phyloP scores from a whole-genome alignment of 129 eudicot genomes.

The Flaveria robusta region DNA sequence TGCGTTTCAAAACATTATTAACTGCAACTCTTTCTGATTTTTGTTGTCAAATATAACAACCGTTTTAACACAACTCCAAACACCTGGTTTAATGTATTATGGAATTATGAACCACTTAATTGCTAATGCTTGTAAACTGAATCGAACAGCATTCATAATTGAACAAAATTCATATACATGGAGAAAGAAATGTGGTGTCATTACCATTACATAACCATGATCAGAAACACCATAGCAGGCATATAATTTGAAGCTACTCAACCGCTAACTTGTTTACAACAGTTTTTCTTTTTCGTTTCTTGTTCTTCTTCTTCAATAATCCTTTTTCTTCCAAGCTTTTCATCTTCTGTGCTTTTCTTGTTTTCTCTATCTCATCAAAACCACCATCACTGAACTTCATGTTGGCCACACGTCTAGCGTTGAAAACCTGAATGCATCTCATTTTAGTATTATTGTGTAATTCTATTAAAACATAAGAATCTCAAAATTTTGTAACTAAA shows the following conservation, averaged over 20 bases:
- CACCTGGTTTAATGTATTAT: not conserved
- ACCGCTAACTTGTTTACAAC: slow-evolving; percentile 4
- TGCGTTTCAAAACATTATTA: not conserved
- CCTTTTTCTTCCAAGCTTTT: slow-evolving; percentile 62
- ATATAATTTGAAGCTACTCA: slow-evolving; percentile 12
- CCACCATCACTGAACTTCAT: slow-evolving; percentile 82
- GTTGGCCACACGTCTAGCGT: slow-evolving; percentile 70
- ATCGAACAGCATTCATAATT: not conserved
- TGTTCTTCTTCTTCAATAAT: slow-evolving; percentile 43
- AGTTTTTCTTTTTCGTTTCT: slow-evolving; percentile 41
- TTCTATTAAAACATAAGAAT: no score
- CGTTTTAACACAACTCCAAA: not conserved
- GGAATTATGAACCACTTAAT: not conserved
- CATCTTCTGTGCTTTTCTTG: slow-evolving; percentile 64
- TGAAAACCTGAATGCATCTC: slow-evolving; percentile 50
- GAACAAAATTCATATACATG: not conserved
- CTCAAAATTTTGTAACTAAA: no score
- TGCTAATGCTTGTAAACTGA: not conserved
- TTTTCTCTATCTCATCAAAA: slow-evolving; percentile 66
- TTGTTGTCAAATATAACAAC: not conserved
- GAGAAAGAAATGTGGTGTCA: not conserved
- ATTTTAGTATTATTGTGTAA: no score
- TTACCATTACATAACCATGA: not conserved
- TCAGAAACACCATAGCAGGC: not conserved
- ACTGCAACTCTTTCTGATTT: not conserved